Evolutionary conservation across 768 basidiomycete species (phyloP).

Genomic region (Leccinum variicolor): DNA sequence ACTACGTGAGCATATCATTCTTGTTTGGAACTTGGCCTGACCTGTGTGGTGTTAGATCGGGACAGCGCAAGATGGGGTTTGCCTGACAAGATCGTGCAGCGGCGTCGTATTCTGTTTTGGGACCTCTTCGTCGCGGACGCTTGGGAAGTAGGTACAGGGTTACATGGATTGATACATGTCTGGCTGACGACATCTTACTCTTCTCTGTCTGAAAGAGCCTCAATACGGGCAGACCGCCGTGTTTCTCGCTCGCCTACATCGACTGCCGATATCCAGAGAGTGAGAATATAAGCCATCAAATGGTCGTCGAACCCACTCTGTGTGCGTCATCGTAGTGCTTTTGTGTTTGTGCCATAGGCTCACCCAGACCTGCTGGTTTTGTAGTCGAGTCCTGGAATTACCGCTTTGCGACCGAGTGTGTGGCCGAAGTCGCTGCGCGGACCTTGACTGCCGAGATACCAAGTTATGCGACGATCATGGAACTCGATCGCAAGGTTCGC

Average conservation of each 20-base stretch:
- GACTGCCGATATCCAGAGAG: conserved; percentile 60
- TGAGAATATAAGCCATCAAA: conserved; percentile 5
- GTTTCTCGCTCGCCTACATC: conserved; percentile 60
- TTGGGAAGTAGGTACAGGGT: conserved; percentile 51
- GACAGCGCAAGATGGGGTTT: conserved; percentile 65
- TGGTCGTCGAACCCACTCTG: conserved; percentile 21
- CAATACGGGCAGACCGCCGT: conserved; percentile 67
- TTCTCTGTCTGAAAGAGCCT: conserved; percentile 45
- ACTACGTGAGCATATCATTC: conserved; percentile 46
- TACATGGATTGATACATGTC: not conserved
- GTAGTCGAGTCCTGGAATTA: conserved; percentile 60
- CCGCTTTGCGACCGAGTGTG: conserved; percentile 62
- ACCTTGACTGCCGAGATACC: conserved; percentile 66
- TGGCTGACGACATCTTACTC: conserved; percentile 9
- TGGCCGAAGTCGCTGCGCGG: conserved; percentile 58
- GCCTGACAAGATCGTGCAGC: conserved; percentile 57
- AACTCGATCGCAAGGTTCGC: conserved; percentile 63
- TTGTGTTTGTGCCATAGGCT: not conserved
- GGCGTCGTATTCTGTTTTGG: conserved; percentile 73
- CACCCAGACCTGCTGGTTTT: not conserved
- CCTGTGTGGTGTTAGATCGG: conserved; percentile 40
- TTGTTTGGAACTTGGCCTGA: conserved; percentile 8
- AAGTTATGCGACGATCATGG: conserved; percentile 61
- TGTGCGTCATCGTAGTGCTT: conserved; percentile 22
- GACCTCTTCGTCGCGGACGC: conserved; percentile 70